Evolutionary conservation across 2,329 filamentous ascomycete species (phyloP).

Genomic region (Monilinia aucupariae): DNA sequence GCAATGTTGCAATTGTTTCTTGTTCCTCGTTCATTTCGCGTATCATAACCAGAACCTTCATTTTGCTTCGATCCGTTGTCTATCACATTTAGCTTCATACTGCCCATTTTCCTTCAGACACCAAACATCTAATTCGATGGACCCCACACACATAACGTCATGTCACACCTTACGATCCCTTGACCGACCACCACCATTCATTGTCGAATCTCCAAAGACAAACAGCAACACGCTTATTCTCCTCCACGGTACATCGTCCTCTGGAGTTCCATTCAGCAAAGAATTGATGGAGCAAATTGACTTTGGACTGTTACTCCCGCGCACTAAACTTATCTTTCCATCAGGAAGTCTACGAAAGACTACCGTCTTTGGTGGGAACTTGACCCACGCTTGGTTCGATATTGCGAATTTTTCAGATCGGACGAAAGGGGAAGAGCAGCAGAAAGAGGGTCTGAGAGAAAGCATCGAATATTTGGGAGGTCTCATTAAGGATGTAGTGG

Average conservation of each 20-base stretch:
- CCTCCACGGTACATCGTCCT: slow-evolving; percentile 40
- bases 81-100: not conserved
- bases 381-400: slow-evolving; percentile 32
- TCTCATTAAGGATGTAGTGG: slow-evolving; percentile 18
- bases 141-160: not conserved
- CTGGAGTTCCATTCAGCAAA: slow-evolving; percentile 35
- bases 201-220: slow-evolving; percentile 28
- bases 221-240: slow-evolving; percentile 37
- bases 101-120: not conserved
- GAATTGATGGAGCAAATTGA: slow-evolving; percentile 34
- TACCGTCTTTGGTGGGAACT: slow-evolving; percentile 24
- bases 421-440: slow-evolving; percentile 20
- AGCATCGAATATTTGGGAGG: slow-evolving; percentile 18
- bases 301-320: slow-evolving; percentile 30
- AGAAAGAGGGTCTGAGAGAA: slow-evolving; percentile 19
- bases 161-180: not conserved
- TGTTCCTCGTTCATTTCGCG: not conserved
- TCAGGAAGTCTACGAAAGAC: slow-evolving; percentile 20
- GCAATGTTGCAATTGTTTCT: not conserved
- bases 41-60: not conserved
- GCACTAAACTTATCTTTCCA: slow-evolving; percentile 27
- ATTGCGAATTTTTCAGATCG: slow-evolving; percentile 28
- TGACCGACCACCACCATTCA: slow-evolving; percentile 18
- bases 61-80: not conserved
- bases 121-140: not conserved